Percentiles rank a stretch among this genome's conserved stretches.
Evolutionary conservation across 2,329 filamentous ascomycete species (phyloP).

Genomic region (Byssothecium circinans): DNA sequence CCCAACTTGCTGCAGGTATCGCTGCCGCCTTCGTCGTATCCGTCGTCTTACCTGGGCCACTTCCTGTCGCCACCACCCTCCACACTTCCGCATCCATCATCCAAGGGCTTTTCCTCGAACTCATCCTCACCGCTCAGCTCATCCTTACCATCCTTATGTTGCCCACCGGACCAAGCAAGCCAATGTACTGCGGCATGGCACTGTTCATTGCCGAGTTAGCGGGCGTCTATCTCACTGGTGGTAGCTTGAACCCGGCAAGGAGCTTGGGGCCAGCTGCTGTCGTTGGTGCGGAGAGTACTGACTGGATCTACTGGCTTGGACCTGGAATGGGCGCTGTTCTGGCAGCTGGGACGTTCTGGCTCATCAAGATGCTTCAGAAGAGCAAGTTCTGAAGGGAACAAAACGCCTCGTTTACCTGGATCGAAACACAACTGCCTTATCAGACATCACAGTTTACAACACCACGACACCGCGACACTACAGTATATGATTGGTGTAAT

Average conservation of each 20-base stretch:
- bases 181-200: conserved; percentile 70
- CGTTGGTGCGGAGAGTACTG: conserved; percentile 41
- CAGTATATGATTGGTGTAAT: no score
- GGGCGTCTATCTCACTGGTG: conserved; percentile 51
- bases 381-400: background rate
- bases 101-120: conserved; percentile 31
- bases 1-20: conserved; percentile 34
- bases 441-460: no score
- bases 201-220: conserved; percentile 63
- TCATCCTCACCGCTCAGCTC: conserved; percentile 39
- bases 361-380: background rate
- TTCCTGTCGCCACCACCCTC: conserved; percentile 29
- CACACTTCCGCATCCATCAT: conserved; percentile 22
- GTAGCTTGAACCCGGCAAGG: conserved; percentile 50
- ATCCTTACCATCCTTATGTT: conserved; percentile 56
- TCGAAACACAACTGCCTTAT: no score
- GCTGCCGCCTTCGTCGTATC: conserved; percentile 31
- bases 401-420: no score
- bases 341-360: conserved; percentile 39
- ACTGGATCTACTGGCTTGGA: conserved; percentile 53
- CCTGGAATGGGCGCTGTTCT: conserved; percentile 46
- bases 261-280: conserved; percentile 50
- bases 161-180: conserved; percentile 63
- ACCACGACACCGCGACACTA: no score
- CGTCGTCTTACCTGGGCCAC: conserved; percentile 29